These are phyloP conservation scores for Emergomyces africanus DNA, from an alignment of 2,329 filamentous ascomycete species.

Conservation along the genomic window DNA sequence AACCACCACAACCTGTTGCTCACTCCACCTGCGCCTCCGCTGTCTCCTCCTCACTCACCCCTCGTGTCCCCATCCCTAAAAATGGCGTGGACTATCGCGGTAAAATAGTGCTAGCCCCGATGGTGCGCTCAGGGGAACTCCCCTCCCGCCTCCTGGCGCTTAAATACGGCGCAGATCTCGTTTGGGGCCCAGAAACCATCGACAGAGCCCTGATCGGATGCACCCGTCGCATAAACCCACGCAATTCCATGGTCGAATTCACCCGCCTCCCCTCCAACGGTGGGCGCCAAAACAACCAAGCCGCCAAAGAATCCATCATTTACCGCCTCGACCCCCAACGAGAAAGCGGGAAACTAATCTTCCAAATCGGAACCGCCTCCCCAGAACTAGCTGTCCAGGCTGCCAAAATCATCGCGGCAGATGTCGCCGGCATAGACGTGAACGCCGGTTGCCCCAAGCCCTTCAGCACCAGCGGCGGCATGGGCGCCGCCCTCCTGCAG, in stretches of 20 bases:
- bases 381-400: conserved; percentile 74
- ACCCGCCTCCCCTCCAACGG: conserved; percentile 62
- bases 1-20: neutral
- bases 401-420: conserved; percentile 66
- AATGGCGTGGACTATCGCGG: conserved; percentile 88
- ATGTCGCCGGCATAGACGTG: conserved; percentile 90
- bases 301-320: conserved; percentile 52
- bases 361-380: conserved; percentile 81
- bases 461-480: conserved; percentile 84
- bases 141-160: conserved; percentile 79
- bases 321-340: conserved; percentile 69
- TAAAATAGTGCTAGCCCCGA: conserved; percentile 89
- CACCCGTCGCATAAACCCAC: conserved; percentile 60
- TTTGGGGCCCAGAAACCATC: conserved; percentile 96
- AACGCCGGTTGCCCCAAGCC: conserved; percentile 98
- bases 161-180: conserved; percentile 90
- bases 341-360: conserved; percentile 67
- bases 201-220: conserved; percentile 87
- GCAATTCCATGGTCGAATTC: conserved; percentile 74
- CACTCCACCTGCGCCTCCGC: neutral
- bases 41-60: conserved; percentile 13
- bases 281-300: conserved; percentile 22
- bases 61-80: conserved; percentile 66
- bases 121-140: conserved; percentile 95
- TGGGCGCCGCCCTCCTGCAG: conserved; percentile 83